phyloP scores from a whole-genome alignment of 164 flowering plant genomes.

The Sextonia rubra region DNA sequence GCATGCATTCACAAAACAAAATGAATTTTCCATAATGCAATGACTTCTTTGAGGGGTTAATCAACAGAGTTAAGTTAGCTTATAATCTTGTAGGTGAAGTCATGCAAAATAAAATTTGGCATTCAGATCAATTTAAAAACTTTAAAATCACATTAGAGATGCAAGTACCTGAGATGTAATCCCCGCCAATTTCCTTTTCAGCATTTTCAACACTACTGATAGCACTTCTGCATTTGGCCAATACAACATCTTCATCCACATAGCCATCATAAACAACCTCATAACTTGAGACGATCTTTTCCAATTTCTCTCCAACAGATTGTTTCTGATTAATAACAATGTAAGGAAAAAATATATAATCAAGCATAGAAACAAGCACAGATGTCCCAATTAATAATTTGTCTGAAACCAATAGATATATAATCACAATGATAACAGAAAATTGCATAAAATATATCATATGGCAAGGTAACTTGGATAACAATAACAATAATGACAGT shows the following conservation, averaged over 20 bases:
- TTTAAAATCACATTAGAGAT: neutral
- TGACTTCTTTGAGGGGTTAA: no score
- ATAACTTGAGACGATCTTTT: conserved; percentile 68
- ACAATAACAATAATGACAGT: no score
- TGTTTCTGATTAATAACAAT: conserved; percentile 37
- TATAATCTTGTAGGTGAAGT: no score
- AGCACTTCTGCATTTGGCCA: conserved; percentile 61
- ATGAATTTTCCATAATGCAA: no score
- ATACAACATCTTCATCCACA: conserved; percentile 62
- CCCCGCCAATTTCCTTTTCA: conserved; percentile 51
- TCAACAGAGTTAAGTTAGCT: no score
- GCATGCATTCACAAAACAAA: no score
- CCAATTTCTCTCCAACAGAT: conserved; percentile 54
- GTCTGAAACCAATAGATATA: no score
- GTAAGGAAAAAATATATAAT: neutral
- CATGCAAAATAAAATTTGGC: no score
- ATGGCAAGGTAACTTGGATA: no score
- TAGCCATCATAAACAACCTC: conserved; percentile 61
- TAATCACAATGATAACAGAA: conserved; percentile 4
- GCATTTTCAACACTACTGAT: conserved; percentile 56
- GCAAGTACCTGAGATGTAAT: conserved; percentile 53
- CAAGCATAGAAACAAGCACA: neutral
- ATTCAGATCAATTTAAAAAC: neutral
- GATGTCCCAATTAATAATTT: neutral
- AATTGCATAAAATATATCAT: no score